Conservation (phyloP, 1,284 basidiomycete genomes). For the Microbotryum silenes-acaulis region DNA sequence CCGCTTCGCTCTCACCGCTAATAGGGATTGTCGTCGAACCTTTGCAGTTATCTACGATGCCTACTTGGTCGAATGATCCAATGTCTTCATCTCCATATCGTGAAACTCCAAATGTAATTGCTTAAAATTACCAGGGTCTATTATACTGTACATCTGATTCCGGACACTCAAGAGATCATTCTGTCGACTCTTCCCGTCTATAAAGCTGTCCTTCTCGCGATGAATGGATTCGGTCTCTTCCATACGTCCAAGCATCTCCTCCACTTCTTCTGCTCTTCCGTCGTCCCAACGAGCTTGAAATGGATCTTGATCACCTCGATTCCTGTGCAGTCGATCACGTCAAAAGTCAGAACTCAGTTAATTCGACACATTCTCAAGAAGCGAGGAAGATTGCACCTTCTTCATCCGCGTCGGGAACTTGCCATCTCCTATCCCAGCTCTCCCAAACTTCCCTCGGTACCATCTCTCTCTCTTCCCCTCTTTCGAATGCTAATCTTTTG, state of each 20-base stretch:
- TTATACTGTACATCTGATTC: no score
- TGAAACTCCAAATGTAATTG: no score
- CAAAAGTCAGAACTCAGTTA: conserved; percentile 53
- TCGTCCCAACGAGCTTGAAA: conserved; percentile 67
- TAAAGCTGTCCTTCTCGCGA: no score
- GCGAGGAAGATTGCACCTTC: conserved; percentile 16
- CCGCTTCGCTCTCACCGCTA: not conserved
- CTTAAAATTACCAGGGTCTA: no score
- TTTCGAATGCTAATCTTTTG: conserved; percentile 36
- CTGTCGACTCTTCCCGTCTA: no score
- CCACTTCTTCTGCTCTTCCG: conserved; percentile 63
- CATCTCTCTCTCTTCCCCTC: conserved; percentile 12
- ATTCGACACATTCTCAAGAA: conserved; percentile 51
- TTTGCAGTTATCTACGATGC: conserved; percentile 28
- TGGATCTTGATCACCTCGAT: conserved; percentile 69
- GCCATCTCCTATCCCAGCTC: conserved; percentile 1
- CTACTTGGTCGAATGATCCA: conserved; percentile 16
- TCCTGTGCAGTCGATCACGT: conserved; percentile 51
- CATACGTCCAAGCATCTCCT: conserved; percentile 53
- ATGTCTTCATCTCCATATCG: not conserved
- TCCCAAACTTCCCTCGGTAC: conserved; percentile 20
- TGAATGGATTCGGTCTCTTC: not conserved
- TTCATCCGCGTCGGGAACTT: conserved; percentile 3
- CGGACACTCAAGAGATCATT: no score
- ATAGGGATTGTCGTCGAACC: not conserved